Conservation (phyloP, 306 rosid genomes). For the Citrullus mucosospermus region DNA sequence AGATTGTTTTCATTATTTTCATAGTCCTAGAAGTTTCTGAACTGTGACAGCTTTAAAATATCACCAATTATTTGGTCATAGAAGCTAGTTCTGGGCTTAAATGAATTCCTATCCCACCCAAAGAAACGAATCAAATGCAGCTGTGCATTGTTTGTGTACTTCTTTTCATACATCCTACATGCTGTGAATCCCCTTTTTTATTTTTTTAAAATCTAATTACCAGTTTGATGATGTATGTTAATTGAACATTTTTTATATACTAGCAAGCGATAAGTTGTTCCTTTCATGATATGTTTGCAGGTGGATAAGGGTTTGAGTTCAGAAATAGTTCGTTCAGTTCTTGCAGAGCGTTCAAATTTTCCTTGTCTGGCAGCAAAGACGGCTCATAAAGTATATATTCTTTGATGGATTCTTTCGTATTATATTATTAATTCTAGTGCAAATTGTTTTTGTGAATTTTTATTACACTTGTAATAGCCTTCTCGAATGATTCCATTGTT, state of each 20-base stretch:
- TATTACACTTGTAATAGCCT: neutral
- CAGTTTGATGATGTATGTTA: neutral
- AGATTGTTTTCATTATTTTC: neutral
- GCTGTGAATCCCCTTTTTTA: neutral
- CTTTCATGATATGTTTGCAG: conserved; percentile 26
- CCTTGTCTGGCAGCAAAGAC: conserved; percentile 77
- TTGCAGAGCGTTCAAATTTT: conserved; percentile 59
- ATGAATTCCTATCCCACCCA: neutral
- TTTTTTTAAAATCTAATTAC: neutral
- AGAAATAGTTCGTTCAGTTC: conserved; percentile 77
- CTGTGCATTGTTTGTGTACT: neutral
- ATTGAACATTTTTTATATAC: neutral
- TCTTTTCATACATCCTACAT: neutral
- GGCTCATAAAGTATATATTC: conserved; percentile 48
- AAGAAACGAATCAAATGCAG: neutral
- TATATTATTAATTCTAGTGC: neutral
- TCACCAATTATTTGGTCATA: neutral
- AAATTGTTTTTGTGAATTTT: neutral
- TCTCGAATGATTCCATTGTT: neutral
- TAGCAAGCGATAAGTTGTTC: neutral
- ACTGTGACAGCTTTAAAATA: neutral
- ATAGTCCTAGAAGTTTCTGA: neutral
- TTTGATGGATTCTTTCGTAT: neutral
- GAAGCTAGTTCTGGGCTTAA: neutral
- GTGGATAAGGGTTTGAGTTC: conserved; percentile 68